Conservation (phyloP, 1,284 basidiomycete species). For the Papiliotrema fonsecae region DNA sequence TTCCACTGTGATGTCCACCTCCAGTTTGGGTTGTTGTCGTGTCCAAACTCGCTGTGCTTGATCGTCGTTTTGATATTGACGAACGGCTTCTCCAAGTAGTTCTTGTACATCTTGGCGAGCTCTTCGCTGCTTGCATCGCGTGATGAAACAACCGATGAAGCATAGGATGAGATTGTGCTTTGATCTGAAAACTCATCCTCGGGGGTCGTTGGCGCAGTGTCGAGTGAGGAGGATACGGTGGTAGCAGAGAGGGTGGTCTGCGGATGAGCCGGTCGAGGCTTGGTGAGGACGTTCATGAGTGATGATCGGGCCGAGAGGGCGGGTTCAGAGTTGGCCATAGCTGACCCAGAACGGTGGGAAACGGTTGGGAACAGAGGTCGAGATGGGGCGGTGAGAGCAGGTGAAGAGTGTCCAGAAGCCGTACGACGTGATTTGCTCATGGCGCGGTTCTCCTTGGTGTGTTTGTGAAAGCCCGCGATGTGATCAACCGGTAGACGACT, state of each 20-base stretch:
- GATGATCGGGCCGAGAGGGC: constrained; percentile 24
- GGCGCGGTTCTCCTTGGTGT: too few relatives aligned
- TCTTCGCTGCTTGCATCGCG: constrained; percentile 19
- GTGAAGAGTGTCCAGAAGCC: constrained; percentile 3
- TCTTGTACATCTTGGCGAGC: constrained; percentile 35
- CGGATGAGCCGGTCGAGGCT: constrained; percentile 17
- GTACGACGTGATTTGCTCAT: constrained; percentile 6
- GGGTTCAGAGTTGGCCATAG: constrained; percentile 2
- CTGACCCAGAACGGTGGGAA: constrained; percentile 4
- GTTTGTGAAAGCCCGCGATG: too few relatives aligned
- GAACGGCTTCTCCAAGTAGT: constrained; percentile 39
- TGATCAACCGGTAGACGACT: too few relatives aligned
- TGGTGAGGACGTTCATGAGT: constrained; percentile 34
- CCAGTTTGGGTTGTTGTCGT: constrained; percentile 46
- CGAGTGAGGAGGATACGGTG: constrained; percentile 3
- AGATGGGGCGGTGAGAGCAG: constrained; percentile 14
- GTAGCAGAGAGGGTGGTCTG: constrained; percentile 6
- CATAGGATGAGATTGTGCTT: constrained; percentile 38
- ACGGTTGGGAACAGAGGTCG: constrained; percentile 12
- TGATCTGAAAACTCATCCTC: constrained; percentile 37
- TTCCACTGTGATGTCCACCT: constrained; percentile 48
- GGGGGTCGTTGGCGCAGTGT: constrained; percentile 6
- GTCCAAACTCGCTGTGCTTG: constrained; percentile 47
- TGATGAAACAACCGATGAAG: constrained; percentile 20
- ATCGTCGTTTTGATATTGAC: constrained; percentile 33